Percentiles rank a stretch among this genome's conserved stretches.
Conservation (phyloP, 768 basidiomycete genomes). For the Podaxis sp. region DNA sequence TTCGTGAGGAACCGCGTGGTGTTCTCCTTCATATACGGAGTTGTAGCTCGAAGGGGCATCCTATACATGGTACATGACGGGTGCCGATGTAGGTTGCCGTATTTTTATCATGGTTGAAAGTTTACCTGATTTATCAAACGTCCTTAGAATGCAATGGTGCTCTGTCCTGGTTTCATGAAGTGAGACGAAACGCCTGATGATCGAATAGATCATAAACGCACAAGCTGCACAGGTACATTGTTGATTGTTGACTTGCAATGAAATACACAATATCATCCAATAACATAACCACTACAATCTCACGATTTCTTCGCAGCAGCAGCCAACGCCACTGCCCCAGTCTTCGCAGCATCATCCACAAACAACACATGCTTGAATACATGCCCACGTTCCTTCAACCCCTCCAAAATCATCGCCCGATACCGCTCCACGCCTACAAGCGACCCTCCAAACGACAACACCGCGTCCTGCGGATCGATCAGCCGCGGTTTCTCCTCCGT, state of each 20-base stretch:
- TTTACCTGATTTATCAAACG: no score
- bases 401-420: conserved; percentile 51
- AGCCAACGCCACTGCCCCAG: conserved; percentile 61
- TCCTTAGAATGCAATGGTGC: no score
- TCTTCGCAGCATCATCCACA: conserved; percentile 65
- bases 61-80: no score
- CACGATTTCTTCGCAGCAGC: conserved; percentile 16
- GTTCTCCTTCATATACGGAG: no score
- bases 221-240: no score
- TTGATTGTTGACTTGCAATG: background rate
- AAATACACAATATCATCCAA: background rate
- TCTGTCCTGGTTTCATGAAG: no score
- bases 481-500: conserved; percentile 26
- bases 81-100: no score
- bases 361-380: conserved; percentile 64
- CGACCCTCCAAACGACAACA: conserved; percentile 81
- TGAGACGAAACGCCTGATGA: no score
- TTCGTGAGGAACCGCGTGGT: no score
- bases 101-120: no score
- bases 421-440: conserved; percentile 64
- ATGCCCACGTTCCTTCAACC: conserved; percentile 55
- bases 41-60: no score
- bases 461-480: conserved; percentile 51
- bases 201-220: no score
- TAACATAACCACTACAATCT: background rate